phyloP scores from a whole-genome alignment of 2,329 filamentous ascomycete species.

The Pseudocercospora macadamiae region DNA sequence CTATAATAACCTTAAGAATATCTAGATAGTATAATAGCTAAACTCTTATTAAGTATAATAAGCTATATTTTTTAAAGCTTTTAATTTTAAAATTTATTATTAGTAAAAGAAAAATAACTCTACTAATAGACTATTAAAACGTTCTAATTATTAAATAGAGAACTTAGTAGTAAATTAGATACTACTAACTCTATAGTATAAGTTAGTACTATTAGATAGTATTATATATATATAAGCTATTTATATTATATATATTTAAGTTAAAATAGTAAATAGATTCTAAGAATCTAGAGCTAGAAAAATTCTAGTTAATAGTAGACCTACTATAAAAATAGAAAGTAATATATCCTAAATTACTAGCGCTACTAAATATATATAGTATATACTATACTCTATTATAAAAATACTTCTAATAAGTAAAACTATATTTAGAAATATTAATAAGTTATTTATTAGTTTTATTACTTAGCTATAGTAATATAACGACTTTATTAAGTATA shows the following conservation, averaged over 20 bases:
- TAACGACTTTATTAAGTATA: background rate
- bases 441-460: background rate
- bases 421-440: background rate
- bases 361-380: constrained; percentile 12
- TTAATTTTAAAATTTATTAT: constrained; percentile 20
- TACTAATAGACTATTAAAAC: constrained; percentile 13
- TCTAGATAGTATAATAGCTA: constrained; percentile 10
- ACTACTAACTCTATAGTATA: constrained; percentile 15
- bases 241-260: background rate
- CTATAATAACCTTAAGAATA: constrained; percentile 20
- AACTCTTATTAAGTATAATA: constrained; percentile 11
- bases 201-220: constrained; percentile 6
- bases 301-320: background rate
- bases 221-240: background rate
- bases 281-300: constrained; percentile 1
- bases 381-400: constrained; percentile 11
- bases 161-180: constrained; percentile 2
- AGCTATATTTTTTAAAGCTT: constrained; percentile 12
- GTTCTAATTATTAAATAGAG: constrained; percentile 9
- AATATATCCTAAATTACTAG: background rate
- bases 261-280: constrained; percentile 1
- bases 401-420: constrained; percentile 6
- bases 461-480: constrained; percentile 7
- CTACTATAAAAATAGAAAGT: background rate
- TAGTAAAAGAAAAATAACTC: constrained; percentile 7